These are phyloP conservation scores for Cercospora sesami DNA, from an alignment of 2,329 filamentous ascomycete genomes.

Conservation along the genomic window DNA sequence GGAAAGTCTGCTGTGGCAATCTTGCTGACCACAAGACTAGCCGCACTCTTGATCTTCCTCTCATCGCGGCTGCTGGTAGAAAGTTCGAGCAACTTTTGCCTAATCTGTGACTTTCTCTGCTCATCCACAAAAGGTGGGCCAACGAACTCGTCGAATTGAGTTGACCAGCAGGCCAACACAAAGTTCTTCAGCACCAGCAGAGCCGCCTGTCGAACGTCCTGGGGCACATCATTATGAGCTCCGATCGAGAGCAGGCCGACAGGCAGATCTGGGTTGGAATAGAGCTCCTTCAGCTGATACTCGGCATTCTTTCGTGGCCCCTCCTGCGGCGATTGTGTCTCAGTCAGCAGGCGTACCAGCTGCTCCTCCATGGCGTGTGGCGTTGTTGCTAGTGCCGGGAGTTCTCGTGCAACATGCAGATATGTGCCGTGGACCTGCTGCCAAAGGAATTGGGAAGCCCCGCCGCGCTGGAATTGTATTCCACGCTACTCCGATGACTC, in stretches of 20 bases:
- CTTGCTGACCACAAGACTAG: slow-evolving; percentile 87
- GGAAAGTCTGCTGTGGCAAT: slow-evolving; percentile 93
- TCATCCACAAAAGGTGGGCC: slow-evolving; percentile 67
- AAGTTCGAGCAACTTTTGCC: slow-evolving; percentile 72
- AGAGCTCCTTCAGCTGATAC: slow-evolving; percentile 71
- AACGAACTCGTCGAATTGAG: slow-evolving; percentile 69
- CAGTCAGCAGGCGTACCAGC: slow-evolving; percentile 81
- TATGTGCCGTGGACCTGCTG: slow-evolving; percentile 4
- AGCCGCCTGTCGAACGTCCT: slow-evolving; percentile 78
- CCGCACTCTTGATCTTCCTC: slow-evolving; percentile 83
- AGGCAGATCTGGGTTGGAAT: slow-evolving; percentile 70
- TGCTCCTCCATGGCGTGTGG: slow-evolving; percentile 76
- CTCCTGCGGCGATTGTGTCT: slow-evolving; percentile 77
- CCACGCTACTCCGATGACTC: slow-evolving; percentile 4
- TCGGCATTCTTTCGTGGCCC: slow-evolving; percentile 82
- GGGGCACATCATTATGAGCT: slow-evolving; percentile 69
- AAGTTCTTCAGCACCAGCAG: slow-evolving; percentile 78
- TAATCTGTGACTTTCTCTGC: slow-evolving; percentile 70
- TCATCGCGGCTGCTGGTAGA: slow-evolving; percentile 72
- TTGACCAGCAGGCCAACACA: slow-evolving; percentile 81
- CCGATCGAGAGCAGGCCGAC: slow-evolving; percentile 78
- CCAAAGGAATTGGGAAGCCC: neutral
- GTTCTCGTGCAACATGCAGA: slow-evolving; percentile 22
- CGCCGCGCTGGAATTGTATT: slow-evolving; percentile 3
- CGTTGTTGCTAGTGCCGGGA: slow-evolving; percentile 23